Evolutionary conservation across 1,284 basidiomycete species (phyloP), one percentile per base, ranked within the genome.

Genomic region (Ustilago trichophora): DNA sequence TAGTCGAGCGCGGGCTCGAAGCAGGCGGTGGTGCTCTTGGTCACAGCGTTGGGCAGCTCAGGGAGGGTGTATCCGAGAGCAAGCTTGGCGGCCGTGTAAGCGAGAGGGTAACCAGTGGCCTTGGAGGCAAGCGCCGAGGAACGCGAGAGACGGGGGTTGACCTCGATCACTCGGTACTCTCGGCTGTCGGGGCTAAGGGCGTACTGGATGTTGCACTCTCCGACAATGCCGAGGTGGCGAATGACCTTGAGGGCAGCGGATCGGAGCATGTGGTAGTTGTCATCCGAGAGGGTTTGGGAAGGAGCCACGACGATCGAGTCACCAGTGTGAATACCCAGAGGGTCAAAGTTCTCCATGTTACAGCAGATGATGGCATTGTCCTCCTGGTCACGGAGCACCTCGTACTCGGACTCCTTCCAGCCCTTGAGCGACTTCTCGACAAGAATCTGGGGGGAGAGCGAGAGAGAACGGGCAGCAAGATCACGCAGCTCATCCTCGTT

Each of bases 261-360:
- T 60, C 96, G 91, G 72, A 98, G 87, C 96, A 98, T 98, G 84
- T 99, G 94, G 84, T 98, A 99, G 82, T 97, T 93, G 81, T 83
- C 82, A 79, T 98, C 96, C 31, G 94, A 92, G 15, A 99, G 85
- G 2, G 96, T 98, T 83, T 99, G 96, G 4, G 93, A 97, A 2
- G 96, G 96, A 5, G 96, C 96, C 37, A 98, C 93, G 80, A 98
- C 96, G 78, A 99, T 98, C n/a, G 95, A 98, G 83, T 98, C 96
- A 78, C 96, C 96, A n/a, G 96, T 98, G 83, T 98, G 96, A 35
- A 93, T 98, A 70, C 96, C 96, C 63, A 98, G 89, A 18, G 96
- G 96, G 82, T 98, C 96, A 76, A 98, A 98, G 85, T 98, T 98
- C 84, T 96, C 91, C 91, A 93, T 93, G 83, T 94, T 94, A 83